These are phyloP conservation scores for Fusarium neocosmosporiellum DNA, from an alignment of 2,329 filamentous ascomycete species.

Conservation along the genomic window DNA sequence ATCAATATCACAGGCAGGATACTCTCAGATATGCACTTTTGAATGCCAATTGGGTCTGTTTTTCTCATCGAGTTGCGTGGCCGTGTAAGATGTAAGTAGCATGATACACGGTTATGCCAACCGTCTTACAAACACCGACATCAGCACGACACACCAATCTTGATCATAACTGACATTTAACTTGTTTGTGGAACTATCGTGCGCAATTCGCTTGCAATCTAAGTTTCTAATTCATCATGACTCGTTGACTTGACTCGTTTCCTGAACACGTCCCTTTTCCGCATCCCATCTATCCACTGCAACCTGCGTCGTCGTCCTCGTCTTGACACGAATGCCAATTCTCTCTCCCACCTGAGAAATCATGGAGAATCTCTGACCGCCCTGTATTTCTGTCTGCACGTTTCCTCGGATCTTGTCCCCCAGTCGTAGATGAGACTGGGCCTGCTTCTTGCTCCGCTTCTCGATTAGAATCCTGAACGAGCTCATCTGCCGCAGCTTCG, in stretches of 20 bases:
- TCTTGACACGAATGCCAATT: slow-evolving; percentile 40
- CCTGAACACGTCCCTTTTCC: slow-evolving; percentile 17
- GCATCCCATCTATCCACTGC: slow-evolving; percentile 18
- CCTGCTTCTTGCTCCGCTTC: slow-evolving; percentile 40
- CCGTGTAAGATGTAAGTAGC: not conserved
- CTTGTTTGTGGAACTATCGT: not conserved
- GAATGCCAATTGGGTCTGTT: not conserved
- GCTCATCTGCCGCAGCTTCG: slow-evolving; percentile 1
- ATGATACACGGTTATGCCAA: not conserved
- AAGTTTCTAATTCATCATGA: slow-evolving; percentile 13
- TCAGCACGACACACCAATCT: not conserved
- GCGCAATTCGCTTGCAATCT: not conserved
- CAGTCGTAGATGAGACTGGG: slow-evolving; percentile 40
- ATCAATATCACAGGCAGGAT: not conserved
- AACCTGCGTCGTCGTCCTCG: slow-evolving; percentile 32
- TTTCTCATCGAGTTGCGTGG: not conserved
- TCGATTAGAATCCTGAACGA: not conserved
- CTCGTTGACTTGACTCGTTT: slow-evolving; percentile 14
- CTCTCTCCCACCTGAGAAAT: slow-evolving; percentile 36
- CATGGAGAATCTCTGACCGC: slow-evolving; percentile 39
- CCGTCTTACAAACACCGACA: not conserved
- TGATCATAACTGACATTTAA: not conserved
- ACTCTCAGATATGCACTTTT: not conserved
- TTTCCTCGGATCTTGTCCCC: slow-evolving; percentile 47
- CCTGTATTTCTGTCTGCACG: slow-evolving; percentile 47